phyloP scores from a whole-genome alignment of 163 green algal genomes.

The Trebouxia gelatinosa region DNA sequence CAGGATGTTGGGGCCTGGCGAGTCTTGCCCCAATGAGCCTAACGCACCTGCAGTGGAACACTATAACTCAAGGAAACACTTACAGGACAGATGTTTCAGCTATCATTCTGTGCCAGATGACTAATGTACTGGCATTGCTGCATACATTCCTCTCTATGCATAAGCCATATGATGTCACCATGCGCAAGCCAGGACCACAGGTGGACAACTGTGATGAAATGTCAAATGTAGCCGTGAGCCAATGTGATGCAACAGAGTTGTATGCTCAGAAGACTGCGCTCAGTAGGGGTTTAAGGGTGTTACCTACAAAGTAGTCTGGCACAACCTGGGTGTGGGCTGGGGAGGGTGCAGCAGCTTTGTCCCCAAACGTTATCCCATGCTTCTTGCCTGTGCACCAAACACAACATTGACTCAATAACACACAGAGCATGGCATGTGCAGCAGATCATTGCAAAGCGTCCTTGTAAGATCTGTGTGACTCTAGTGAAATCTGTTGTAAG shows the following conservation, averaged over 20 bases:
- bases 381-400: slow-evolving; percentile 1
- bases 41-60: not conserved
- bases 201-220: not conserved
- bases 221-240: not conserved
- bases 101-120: too few species aligned
- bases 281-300: not conserved
- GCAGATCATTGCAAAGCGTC: too few species aligned
- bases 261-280: not conserved
- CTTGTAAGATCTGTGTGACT: too few species aligned
- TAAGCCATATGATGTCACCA: not conserved
- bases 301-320: slow-evolving; percentile 17
- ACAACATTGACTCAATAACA: too few species aligned
- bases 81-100: too few species aligned
- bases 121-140: too few species aligned
- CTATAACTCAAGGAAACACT: too few species aligned
- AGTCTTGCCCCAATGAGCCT: not conserved
- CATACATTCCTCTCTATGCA: too few species aligned
- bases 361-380: not conserved
- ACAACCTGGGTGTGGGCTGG: slow-evolving; percentile 7
- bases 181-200: not conserved
- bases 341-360: not conserved
- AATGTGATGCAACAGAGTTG: not conserved
- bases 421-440: too few species aligned
- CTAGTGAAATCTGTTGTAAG: too few species aligned
- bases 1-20: slow-evolving; percentile 3